Evolutionary conservation across 441 rosid species (phyloP).

Genomic region (Syzygium malaccense): DNA sequence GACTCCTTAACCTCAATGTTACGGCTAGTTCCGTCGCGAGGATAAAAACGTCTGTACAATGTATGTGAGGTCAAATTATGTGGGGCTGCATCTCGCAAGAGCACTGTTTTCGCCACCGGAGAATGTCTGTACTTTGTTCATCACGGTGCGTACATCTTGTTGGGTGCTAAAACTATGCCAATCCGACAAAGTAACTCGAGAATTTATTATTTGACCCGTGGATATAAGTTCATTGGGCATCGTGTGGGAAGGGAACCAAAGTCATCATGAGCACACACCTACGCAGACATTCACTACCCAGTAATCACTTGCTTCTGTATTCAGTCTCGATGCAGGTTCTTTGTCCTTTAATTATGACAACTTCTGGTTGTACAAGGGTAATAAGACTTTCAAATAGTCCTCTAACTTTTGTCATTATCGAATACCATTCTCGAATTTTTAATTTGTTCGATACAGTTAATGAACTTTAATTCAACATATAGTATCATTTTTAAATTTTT

Average conservation of each 20-base stretch:
- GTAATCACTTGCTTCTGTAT: neutral
- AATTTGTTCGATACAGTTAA: accelerated
- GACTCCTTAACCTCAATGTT: neutral
- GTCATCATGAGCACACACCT: neutral
- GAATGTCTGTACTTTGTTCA: neutral
- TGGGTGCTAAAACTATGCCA: neutral
- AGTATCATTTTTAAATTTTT: accelerated
- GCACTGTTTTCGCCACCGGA: neutral
- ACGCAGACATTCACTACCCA: neutral
- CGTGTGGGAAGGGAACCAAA: neutral
- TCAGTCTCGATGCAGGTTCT: neutral
- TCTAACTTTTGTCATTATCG: accelerated
- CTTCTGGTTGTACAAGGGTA: neutral
- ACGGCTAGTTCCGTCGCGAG: neutral
- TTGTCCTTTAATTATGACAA: neutral
- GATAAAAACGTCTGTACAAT: neutral
- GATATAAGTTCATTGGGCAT: neutral
- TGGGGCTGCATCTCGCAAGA: neutral
- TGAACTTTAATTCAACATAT: no score
- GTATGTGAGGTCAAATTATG: conserved; percentile 3
- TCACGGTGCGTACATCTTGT: neutral
- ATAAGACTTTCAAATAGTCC: neutral
- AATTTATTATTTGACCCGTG: neutral
- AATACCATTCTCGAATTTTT: neutral
- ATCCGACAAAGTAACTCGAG: neutral